Base-by-base conservation (phyloP, 2,329 filamentous ascomycete genomes). In the Bipolaris bicolor region DNA sequence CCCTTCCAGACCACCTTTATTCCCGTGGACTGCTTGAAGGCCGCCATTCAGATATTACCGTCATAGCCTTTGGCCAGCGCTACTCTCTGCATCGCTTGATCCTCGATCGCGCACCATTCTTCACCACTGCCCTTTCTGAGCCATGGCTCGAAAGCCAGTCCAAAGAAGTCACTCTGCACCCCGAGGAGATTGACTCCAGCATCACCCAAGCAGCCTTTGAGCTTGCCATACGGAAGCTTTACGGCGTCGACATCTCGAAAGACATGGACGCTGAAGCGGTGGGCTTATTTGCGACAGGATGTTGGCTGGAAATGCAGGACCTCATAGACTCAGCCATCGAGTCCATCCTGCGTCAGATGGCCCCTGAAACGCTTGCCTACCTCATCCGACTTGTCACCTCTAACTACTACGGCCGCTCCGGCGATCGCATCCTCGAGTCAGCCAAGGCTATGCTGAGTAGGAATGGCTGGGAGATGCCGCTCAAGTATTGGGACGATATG, bases 361-460 rank as follows among this genome's bases (percentile, higher is more conserved):
- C 76, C 9, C 80, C 81, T 1, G 76, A 79, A 16, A 81, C 75
- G 2, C 72, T 85, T 3, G 76, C 79, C 13, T 76, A 77, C 3
- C 68, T 84, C 6, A 83, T 86, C 61, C 80, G 78, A 31, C 72
- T 86, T 0, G 83, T 85, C 41, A 85, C 83, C 0, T 74, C 74
- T 39, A 84, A 84, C 58, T 85, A 84, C 71, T 86, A 86, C 55
- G 83, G 83, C 33, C 77, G 80, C 51, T 76, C 83, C 22, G 83
- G 83, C 5, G 83, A 84, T 58, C 80, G 82, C 33, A 82, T 85
- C 6, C 72, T 86, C 3, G 81, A 82, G 24, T 83, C 81, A 22
- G 82, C 82, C n/a, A 85, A 85, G 64, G 81, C 83, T 5, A 85
- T 85, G 82, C 74, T 86, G 7, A 84, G 82, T 64, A 76, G 83